These are phyloP conservation scores for Hyaloscypha finlandica DNA, from an alignment of 495 filamentous ascomycete species.

Conservation along the genomic window DNA sequence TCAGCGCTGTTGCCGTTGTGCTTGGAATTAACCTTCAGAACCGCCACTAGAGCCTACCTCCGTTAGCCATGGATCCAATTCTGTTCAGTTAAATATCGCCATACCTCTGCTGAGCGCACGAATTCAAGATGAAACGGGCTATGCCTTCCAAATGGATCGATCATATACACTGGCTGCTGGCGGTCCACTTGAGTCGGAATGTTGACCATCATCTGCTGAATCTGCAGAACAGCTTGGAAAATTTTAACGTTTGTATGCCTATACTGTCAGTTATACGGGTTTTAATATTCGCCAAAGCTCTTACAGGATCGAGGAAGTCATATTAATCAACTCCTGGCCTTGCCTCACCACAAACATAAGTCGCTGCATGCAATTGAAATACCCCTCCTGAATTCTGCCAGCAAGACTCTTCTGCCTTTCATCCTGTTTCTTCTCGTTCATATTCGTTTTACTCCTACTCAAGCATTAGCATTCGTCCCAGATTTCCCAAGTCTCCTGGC, in stretches of 20 bases:
- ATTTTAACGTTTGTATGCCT: conserved; percentile 33
- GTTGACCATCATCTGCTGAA: conserved; percentile 29
- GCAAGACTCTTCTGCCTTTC: conserved; percentile 11
- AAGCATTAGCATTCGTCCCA: background rate
- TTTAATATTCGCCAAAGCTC: background rate
- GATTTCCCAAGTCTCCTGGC: background rate
- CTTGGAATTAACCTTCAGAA: conserved; percentile 27
- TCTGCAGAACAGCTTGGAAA: conserved; percentile 29
- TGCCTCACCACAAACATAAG: background rate
- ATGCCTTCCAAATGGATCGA: conserved; percentile 33
- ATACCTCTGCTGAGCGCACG: conserved; percentile 29
- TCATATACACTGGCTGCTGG: conserved; percentile 37
- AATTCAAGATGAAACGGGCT: conserved; percentile 37
- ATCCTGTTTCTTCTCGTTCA: conserved; percentile 12
- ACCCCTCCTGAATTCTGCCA: conserved; percentile 20
- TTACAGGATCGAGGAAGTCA: conserved; percentile 7
- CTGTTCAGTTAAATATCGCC: background rate
- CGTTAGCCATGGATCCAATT: background rate
- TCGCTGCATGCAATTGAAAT: conserved; percentile 23
- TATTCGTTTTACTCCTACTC: background rate
- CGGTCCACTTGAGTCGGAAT: conserved; percentile 36
- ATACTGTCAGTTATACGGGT: background rate
- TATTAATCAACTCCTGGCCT: background rate
- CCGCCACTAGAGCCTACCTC: conserved; percentile 23
- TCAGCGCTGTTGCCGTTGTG: conserved; percentile 12